Base-by-base conservation (phyloP, 495 filamentous ascomycete genomes). In the Tricharina praecox region DNA sequence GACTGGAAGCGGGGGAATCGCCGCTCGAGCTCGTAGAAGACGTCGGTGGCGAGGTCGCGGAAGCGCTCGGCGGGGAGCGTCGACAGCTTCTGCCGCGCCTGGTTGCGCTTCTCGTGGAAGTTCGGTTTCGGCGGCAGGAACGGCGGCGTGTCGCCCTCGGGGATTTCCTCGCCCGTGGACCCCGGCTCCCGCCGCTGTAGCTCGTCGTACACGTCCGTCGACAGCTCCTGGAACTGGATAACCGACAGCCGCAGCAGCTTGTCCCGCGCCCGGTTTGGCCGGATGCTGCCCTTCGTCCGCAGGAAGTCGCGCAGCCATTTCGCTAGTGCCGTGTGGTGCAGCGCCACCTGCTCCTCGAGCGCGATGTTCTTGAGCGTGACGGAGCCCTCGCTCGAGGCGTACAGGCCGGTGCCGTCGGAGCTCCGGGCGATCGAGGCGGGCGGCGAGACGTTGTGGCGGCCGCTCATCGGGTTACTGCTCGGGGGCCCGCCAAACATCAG, bases 171-270 rank as follows among this genome's bases (percentile, higher is more conserved):
- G 32, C 64, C 64, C 32, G 62, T 55, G 39, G 75, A 72, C 32
- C 62, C 61, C 2, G 43, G 43, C 23, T 69, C 68, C 49, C 90
- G 76, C 28, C 90, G 82, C 51, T 90, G 72, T 35, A 95, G 68
- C 64, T 97, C 90, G 63, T 97, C 90, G 64, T 85, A 96, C 25
- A 97, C 90, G 63, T 97, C 90, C 18, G 88, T 96, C 59, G 85
- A 93, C 18, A 97, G 70, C 66, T 97, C 90, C 60, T 93, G 82
- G 61, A 97, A 97, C 60, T 97, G 90, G 20, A 87, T 85, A 8
- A 79, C 68, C 0, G 85, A 92, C 28, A 97, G 68, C 38, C 88
- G 75, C 41, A 94, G 72, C 36, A 96, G 69, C 67, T 97, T 97
- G 64, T 95, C 90, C 42, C 85, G 74, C 33, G 90, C 90, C 62